These are phyloP conservation scores for Flueggea neowawraea DNA, from an alignment of 441 rosid genomes.

Conservation along the genomic window DNA sequence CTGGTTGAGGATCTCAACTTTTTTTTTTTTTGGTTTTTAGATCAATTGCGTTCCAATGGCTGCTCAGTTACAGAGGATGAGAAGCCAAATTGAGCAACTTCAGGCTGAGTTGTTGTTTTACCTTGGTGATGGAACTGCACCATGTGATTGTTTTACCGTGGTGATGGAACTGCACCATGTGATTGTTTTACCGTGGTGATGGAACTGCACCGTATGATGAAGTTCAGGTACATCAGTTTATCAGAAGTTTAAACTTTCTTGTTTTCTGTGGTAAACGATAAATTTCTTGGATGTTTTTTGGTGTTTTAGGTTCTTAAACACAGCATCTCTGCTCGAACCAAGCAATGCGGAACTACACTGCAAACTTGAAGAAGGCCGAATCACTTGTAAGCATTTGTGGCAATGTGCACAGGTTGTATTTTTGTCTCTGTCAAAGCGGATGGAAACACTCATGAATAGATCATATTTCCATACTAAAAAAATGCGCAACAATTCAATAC, in stretches of 20 bases:
- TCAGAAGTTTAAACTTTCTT: not conserved
- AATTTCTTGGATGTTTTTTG: constrained; percentile 1
- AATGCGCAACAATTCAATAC: not conserved
- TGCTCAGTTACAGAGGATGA: constrained; percentile 83
- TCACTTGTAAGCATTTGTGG: constrained; percentile 67
- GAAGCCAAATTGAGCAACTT: constrained; percentile 92
- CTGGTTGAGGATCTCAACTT: constrained; percentile 4
- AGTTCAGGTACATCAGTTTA: constrained; percentile 56
- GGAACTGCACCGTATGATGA: too few species aligned
- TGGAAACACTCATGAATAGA: too few species aligned
- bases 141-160: too few species aligned
- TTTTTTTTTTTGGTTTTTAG: constrained; percentile 29
- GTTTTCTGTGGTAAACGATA: too few species aligned
- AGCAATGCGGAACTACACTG: constrained; percentile 75
- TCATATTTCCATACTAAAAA: too few species aligned
- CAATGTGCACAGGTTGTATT: constrained; percentile 79
- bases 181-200: too few species aligned
- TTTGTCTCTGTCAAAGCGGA: too few species aligned
- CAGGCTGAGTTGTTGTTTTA: constrained; percentile 77
- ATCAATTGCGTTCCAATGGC: constrained; percentile 91
- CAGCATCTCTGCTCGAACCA: constrained; percentile 80
- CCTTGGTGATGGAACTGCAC: constrained; percentile 60
- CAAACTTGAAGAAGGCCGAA: constrained; percentile 71
- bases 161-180: too few species aligned
- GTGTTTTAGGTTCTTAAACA: constrained; percentile 75